phyloP scores from a whole-genome alignment of 2,329 filamentous ascomycete species.

The Botrytis paeoniae region DNA sequence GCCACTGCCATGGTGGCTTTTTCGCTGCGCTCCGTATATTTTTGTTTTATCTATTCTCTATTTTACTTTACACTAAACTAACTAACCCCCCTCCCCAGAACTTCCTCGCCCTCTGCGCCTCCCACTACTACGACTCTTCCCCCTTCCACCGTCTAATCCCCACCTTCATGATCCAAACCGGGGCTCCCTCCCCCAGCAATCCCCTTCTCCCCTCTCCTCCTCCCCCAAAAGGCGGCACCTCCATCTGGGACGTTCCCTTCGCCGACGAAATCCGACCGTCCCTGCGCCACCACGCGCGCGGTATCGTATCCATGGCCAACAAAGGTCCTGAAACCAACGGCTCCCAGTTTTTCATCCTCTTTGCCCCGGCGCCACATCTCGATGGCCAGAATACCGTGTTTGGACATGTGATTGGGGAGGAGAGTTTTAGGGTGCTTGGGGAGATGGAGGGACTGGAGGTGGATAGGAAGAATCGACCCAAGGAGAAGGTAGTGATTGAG shows the following conservation, averaged over 20 bases:
- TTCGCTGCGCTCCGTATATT: background rate
- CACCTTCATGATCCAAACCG: conserved; percentile 77
- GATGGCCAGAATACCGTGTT: conserved; percentile 85
- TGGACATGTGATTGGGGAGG: conserved; percentile 67
- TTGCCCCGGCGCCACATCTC: conserved; percentile 74
- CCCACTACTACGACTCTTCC: conserved; percentile 70
- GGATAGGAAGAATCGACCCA: conserved; percentile 75
- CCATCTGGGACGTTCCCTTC: conserved; percentile 71
- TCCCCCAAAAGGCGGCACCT: conserved; percentile 65
- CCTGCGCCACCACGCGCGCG: conserved; percentile 64
- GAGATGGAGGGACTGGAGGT: conserved; percentile 69
- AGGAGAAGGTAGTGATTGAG: conserved; percentile 64
- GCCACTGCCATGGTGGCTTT: conserved; percentile 3
- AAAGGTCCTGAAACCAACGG: conserved; percentile 71
- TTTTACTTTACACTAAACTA: background rate
- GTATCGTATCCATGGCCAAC: conserved; percentile 76
- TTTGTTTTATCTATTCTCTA: too few species aligned
- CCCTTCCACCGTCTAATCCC: conserved; percentile 80
- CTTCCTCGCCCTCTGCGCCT: conserved; percentile 83
- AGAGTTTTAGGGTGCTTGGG: conserved; percentile 61
- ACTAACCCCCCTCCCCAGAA: conserved; percentile 52
- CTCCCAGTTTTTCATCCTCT: conserved; percentile 78
- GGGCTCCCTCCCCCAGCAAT: conserved; percentile 52
- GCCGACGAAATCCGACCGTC: conserved; percentile 77
- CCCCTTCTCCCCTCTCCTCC: conserved; percentile 51